Percentiles rank a stretch among this genome's conserved stretches.
Evolutionary conservation across 805 yeast genomes (phyloP).

Genomic region (Wickerhamomyces rabaulensis): DNA sequence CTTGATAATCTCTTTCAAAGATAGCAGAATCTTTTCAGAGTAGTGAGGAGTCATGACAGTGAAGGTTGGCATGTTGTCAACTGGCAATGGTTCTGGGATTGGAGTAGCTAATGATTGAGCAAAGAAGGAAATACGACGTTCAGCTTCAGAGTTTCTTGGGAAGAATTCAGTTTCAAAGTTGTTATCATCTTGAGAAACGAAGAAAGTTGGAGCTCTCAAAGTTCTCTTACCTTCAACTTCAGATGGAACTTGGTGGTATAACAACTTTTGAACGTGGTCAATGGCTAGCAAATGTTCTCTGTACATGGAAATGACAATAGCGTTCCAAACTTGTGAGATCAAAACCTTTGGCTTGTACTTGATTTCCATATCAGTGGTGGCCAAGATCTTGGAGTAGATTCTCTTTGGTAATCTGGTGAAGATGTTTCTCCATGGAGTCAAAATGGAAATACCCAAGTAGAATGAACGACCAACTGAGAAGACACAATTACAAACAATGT

Average conservation of each 20-base stretch:
- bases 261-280: constrained; percentile 95
- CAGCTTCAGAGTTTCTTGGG: constrained; percentile 97
- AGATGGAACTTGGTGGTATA: constrained; percentile 97
- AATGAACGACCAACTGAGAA: constrained; percentile 97
- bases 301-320: constrained; percentile 98
- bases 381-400: constrained; percentile 94
- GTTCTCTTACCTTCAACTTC: constrained; percentile 98
- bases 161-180: constrained; percentile 93
- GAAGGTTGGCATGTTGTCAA: constrained; percentile 99
- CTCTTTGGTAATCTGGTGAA: constrained; percentile 98
- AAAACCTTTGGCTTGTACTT: constrained; percentile 98
- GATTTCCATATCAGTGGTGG: constrained; percentile 98
- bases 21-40: constrained; percentile 86
- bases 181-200: constrained; percentile 93
- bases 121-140: constrained; percentile 98
- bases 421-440: constrained; percentile 99
- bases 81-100: constrained; percentile 97
- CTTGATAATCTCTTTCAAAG: constrained; percentile 93
- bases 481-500: constrained; percentile 88
- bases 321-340: constrained; percentile 98
- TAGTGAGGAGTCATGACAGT: constrained; percentile 96
- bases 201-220: constrained; percentile 97
- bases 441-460: constrained; percentile 96
- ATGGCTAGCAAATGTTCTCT: constrained; percentile 97
- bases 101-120: constrained; percentile 99